These are phyloP conservation scores for Metschnikowia bowlesiae DNA, from an alignment of 805 yeast genomes.

Conservation along the genomic window DNA sequence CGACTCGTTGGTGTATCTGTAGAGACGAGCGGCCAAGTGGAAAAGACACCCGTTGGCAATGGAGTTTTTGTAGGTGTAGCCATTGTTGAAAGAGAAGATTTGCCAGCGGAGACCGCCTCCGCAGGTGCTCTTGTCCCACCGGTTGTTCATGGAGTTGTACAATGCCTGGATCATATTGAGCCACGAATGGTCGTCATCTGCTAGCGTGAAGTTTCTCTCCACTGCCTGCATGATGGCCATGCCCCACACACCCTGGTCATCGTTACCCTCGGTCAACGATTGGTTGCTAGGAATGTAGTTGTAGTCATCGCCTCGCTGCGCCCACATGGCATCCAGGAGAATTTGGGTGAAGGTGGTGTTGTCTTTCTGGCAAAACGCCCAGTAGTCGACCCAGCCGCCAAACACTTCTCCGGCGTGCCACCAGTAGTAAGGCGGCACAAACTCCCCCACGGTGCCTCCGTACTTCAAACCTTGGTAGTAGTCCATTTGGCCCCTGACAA, in stretches of 20 bases:
- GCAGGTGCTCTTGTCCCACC: slow-evolving; percentile 39
- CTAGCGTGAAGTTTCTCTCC: slow-evolving; percentile 36
- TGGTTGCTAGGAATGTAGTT: slow-evolving; percentile 45
- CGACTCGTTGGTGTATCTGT: slow-evolving; percentile 38
- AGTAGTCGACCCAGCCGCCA: slow-evolving; percentile 43
- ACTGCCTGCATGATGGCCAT: slow-evolving; percentile 45
- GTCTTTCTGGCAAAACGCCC: slow-evolving; percentile 32
- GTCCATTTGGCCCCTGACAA: slow-evolving; percentile 40
- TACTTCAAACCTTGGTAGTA: slow-evolving; percentile 39
- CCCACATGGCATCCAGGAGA: slow-evolving; percentile 38
- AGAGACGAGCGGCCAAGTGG: slow-evolving; percentile 42
- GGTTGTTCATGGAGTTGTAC: slow-evolving; percentile 41
- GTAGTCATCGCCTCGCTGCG: slow-evolving; percentile 39
- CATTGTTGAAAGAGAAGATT: slow-evolving; percentile 46
- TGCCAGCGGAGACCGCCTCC: slow-evolving; percentile 47
- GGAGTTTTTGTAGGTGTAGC: slow-evolving; percentile 43
- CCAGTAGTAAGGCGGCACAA: slow-evolving; percentile 45
- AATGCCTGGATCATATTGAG: slow-evolving; percentile 39
- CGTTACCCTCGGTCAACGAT: slow-evolving; percentile 46
- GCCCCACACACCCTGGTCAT: slow-evolving; percentile 53
- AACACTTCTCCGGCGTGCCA: slow-evolving; percentile 52
- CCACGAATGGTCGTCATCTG: slow-evolving; percentile 33
- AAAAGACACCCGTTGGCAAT: slow-evolving; percentile 43
- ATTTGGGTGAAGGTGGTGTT: slow-evolving; percentile 27
- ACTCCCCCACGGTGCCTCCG: slow-evolving; percentile 48